Evolutionary conservation across 169 alveolate genomes (phyloP).

Genomic region (Plasmodium adleri): DNA sequence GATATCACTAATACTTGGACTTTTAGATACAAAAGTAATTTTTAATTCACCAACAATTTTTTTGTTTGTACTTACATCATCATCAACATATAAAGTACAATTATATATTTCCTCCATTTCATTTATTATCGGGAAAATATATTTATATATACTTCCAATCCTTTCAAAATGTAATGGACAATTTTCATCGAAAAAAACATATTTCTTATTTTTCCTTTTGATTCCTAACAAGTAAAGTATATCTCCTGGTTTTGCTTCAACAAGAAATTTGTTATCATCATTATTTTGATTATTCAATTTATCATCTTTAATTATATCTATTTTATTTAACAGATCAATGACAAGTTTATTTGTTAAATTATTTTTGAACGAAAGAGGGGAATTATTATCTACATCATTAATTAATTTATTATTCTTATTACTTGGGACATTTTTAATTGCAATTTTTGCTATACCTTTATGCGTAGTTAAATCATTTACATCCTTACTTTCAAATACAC

Average conservation of each 20-base stretch:
- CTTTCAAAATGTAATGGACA: constrained; percentile 41
- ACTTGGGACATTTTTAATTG: constrained; percentile 13
- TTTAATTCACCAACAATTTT: constrained; percentile 12
- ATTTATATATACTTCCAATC: constrained; percentile 51
- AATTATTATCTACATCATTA: neutral
- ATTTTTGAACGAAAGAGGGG: neutral
- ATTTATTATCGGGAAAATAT: constrained; percentile 33
- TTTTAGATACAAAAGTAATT: constrained; percentile 19
- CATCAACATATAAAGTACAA: constrained; percentile 43
- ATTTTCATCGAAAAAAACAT: constrained; percentile 17
- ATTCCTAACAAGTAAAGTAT: constrained; percentile 33
- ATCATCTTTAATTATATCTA: constrained; percentile 20
- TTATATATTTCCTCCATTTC: constrained; percentile 25
- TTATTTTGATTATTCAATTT: constrained; percentile 5
- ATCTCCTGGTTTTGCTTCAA: constrained; percentile 30
- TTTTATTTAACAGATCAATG: constrained; percentile 38
- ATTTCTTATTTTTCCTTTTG: constrained; percentile 3
- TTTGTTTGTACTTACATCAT: constrained; percentile 7
- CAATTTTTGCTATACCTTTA: constrained; percentile 47
- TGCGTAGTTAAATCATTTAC: constrained; percentile 8
- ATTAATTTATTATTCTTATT: neutral
- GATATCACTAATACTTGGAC: constrained; percentile 26
- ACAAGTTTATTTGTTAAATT: constrained; percentile 6
- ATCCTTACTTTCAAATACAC: constrained; percentile 40
- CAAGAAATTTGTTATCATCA: neutral